Conservation (phyloP, 371 early-diverging fungal species). For the Rhizopus microsporus region DNA sequence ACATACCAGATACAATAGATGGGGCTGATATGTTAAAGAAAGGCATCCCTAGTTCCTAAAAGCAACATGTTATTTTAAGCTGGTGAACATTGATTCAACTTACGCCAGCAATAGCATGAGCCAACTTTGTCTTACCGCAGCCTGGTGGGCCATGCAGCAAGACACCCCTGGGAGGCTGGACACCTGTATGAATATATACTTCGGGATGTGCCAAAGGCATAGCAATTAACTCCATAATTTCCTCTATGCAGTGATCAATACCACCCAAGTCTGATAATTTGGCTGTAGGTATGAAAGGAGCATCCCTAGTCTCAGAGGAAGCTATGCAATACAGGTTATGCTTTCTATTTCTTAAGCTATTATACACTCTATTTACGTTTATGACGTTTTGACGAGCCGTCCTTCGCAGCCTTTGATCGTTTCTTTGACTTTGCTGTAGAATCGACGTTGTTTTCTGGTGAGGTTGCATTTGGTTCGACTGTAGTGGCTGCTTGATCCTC, state of each 20-base stretch:
- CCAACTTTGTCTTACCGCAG: constrained; percentile 98
- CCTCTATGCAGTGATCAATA: constrained; percentile 86
- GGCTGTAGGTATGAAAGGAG: constrained; percentile 63
- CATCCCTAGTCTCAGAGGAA: constrained; percentile 35
- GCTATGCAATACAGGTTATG: constrained; percentile 15
- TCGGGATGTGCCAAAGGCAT: constrained; percentile 98
- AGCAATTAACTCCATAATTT: constrained; percentile 94
- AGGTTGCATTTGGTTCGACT: neutral
- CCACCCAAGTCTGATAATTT: constrained; percentile 87
- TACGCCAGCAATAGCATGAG: constrained; percentile 97
- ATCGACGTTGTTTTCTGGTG: constrained; percentile 1
- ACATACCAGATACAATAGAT: constrained; percentile 98
- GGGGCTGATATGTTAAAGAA: constrained; percentile 98
- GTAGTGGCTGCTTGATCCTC: constrained; percentile 1
- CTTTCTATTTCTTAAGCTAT: neutral
- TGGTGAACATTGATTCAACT: constrained; percentile 10
- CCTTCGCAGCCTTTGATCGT: constrained; percentile 39
- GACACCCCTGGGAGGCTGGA: constrained; percentile 95
- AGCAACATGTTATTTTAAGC: neutral
- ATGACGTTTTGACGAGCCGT: constrained; percentile 29
- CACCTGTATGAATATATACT: constrained; percentile 93
- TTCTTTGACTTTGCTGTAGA: constrained; percentile 38
- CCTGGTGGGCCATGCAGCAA: constrained; percentile 99
- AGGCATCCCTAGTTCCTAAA: constrained; percentile 89
- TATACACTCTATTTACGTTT: constrained; percentile 31